Percentiles rank a stretch among this genome's conserved stretches.
Evolutionary conservation across 1,139 yeast species (phyloP).

Genomic region (Dujonia santamariae): DNA sequence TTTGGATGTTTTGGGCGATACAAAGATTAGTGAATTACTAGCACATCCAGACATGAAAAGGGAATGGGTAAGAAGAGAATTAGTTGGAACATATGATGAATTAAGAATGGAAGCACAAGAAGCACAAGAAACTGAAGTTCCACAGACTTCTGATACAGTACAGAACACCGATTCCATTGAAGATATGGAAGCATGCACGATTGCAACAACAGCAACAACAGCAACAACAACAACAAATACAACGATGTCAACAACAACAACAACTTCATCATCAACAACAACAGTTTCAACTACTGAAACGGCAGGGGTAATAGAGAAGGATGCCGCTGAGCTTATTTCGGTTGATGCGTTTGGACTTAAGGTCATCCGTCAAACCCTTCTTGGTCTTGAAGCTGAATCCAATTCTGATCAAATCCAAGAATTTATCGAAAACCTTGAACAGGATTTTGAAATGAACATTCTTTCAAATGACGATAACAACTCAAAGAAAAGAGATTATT

Average conservation of each 20-base stretch:
- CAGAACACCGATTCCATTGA: neutral
- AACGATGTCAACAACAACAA: neutral
- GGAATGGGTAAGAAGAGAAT: conserved; percentile 34
- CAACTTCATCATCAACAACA: neutral
- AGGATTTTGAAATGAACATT: conserved; percentile 22
- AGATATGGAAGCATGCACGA: neutral
- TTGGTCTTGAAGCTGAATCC: conserved; percentile 60
- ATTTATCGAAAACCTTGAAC: conserved; percentile 35
- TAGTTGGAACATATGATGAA: conserved; percentile 14
- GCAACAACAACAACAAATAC: neutral
- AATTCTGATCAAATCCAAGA: conserved; percentile 26
- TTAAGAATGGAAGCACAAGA: neutral
- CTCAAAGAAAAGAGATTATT: conserved; percentile 53
- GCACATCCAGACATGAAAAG: conserved; percentile 21
- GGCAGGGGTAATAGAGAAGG: conserved; percentile 21
- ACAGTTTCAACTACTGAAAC: neutral
- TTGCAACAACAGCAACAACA: neutral
- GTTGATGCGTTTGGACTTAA: conserved; percentile 81
- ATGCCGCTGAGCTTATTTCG: conserved; percentile 55
- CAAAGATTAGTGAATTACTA: conserved; percentile 48
- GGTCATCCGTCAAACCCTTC: conserved; percentile 73
- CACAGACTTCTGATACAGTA: neutral
- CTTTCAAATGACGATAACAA: conserved; percentile 22
- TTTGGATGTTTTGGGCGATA: conserved; percentile 67
- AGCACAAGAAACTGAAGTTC: neutral